Evolutionary conservation across 163 green algal species (phyloP), one percentile per base, ranked within the genome.

Genomic region (Chloroidium sp.): DNA sequence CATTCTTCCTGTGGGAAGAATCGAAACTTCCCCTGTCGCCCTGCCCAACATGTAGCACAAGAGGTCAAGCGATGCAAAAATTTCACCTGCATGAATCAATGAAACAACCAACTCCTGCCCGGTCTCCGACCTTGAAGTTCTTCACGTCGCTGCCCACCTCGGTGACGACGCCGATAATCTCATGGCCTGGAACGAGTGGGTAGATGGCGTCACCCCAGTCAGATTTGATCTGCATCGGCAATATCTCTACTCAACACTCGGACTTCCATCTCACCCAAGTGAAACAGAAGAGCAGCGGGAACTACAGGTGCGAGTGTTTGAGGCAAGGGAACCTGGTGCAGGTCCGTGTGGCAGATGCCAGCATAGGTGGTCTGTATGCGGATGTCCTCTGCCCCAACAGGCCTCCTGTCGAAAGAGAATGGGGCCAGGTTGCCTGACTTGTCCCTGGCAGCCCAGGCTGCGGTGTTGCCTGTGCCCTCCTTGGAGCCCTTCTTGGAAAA

Each of bases 31-130:
- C 36, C 36, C 36, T 36, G 36, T 36, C 36, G 36, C 36, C 36
- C 36, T 36, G 36, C 36, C 36, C 36, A 36, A 36, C 36, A 36
- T 36, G 36, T 36, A 36, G 36, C 36, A 36, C 36, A 36, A 36
- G 36, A 36, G 36, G 36, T 36, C 36, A 36, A 36, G 36, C 36
- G 61, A 60, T n/a, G 36, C n/a, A 64, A 59, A 78, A 1, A 79
- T 74, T 59, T 69, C 62, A 62, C 69, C 80, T 59, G 84, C 90
- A 93, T 62, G 77, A 85, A 85, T 93, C 86, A 58, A 97, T 89
- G 81, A 97, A 91, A 88, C 91, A 95, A 61, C 94, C 94, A n/a
- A 98, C 86, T 60, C 89, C 94, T 0, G 85, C 93, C 1, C 85
- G 82, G 83, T 98, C 88, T 62, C 94, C 94, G 0, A 89, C 77